A percentile compares a stretch with the other conserved stretches of the same genome.
Evolutionary conservation across 2,329 filamentous ascomycete species (phyloP).

Genomic region (Harringtonia aguacate): DNA sequence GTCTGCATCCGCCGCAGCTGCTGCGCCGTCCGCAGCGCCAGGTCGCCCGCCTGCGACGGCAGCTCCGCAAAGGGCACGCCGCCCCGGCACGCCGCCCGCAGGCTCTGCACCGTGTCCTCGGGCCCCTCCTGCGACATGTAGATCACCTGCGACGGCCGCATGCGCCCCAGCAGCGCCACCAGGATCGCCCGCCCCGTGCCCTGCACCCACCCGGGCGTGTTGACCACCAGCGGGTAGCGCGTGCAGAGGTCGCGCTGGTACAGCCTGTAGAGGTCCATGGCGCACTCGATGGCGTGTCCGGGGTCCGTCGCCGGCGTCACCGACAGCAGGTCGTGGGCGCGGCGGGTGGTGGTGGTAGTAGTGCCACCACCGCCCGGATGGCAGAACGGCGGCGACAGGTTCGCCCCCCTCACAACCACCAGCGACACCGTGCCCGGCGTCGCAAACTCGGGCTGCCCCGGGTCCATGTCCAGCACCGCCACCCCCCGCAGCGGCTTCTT

Average conservation of each 20-base stretch:
- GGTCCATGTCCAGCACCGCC: slow-evolving; percentile 64
- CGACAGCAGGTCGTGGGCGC: slow-evolving; percentile 57
- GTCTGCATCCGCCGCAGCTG: slow-evolving; percentile 64
- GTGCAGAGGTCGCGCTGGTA: slow-evolving; percentile 37
- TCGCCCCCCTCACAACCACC: slow-evolving; percentile 45
- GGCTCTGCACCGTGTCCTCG: slow-evolving; percentile 41
- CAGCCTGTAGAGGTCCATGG: slow-evolving; percentile 48
- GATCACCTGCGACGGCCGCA: slow-evolving; percentile 50
- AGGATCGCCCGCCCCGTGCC: slow-evolving; percentile 59
- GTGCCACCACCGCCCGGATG: slow-evolving; percentile 31
- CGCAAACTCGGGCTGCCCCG: slow-evolving; percentile 66
- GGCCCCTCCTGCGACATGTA: slow-evolving; percentile 59
- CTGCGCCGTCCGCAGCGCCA: slow-evolving; percentile 45
- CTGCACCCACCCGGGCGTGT: slow-evolving; percentile 65
- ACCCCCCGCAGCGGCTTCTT: slow-evolving; percentile 24
- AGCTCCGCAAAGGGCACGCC: slow-evolving; percentile 36
- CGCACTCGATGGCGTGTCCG: slow-evolving; percentile 55
- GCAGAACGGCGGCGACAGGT: slow-evolving; percentile 58
- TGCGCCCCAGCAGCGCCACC: slow-evolving; percentile 39
- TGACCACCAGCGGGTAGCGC: slow-evolving; percentile 52
- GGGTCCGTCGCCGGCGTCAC: slow-evolving; percentile 55
- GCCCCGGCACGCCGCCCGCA: slow-evolving; percentile 32
- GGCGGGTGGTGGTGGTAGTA: slow-evolving; percentile 31
- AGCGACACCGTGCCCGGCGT: slow-evolving; percentile 61
- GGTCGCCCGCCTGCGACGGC: slow-evolving; percentile 48